Evolutionary conservation across 2,329 filamentous ascomycete species (phyloP).

Genomic region (Venturia asperata): DNA sequence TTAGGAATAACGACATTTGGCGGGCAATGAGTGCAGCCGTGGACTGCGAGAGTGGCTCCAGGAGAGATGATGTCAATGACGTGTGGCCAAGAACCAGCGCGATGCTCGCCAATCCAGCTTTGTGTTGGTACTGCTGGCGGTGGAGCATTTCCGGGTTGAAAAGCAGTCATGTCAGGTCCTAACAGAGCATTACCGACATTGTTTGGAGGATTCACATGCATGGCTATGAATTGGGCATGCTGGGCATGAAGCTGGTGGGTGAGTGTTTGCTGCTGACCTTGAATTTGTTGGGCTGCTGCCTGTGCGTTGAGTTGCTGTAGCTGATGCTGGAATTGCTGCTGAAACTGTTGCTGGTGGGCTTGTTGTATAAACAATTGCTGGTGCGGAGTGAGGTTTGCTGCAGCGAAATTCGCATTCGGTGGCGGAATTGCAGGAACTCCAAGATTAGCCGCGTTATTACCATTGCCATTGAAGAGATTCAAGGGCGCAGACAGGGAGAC

Average conservation of each 20-base stretch:
- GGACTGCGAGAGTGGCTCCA: slow-evolving; percentile 15
- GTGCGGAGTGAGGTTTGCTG: slow-evolving; percentile 2
- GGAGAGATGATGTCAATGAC: slow-evolving; percentile 20
- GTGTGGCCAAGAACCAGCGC: slow-evolving; percentile 18
- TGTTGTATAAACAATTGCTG: slow-evolving; percentile 24
- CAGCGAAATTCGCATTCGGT: background rate
- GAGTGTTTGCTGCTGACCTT: background rate
- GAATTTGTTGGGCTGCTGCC: slow-evolving; percentile 20
- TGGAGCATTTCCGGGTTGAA: background rate
- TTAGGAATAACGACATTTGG: slow-evolving; percentile 1
- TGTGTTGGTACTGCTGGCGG: background rate
- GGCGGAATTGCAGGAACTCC: background rate
- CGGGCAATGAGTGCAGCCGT: slow-evolving; percentile 3
- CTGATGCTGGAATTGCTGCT: slow-evolving; percentile 28
- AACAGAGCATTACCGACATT: background rate
- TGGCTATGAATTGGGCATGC: background rate
- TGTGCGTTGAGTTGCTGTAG: slow-evolving; percentile 31
- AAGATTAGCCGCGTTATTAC: background rate
- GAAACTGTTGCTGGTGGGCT: slow-evolving; percentile 26
- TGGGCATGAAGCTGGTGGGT: background rate
- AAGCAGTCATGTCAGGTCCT: background rate
- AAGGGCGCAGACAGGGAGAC: slow-evolving; percentile 48
- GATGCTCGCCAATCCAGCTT: slow-evolving; percentile 12
- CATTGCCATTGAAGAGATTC: slow-evolving; percentile 6
- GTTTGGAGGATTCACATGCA: background rate